These are phyloP conservation scores for Xylaria sp. DNA, from an alignment of 2,329 filamentous ascomycete genomes.

Conservation along the genomic window DNA sequence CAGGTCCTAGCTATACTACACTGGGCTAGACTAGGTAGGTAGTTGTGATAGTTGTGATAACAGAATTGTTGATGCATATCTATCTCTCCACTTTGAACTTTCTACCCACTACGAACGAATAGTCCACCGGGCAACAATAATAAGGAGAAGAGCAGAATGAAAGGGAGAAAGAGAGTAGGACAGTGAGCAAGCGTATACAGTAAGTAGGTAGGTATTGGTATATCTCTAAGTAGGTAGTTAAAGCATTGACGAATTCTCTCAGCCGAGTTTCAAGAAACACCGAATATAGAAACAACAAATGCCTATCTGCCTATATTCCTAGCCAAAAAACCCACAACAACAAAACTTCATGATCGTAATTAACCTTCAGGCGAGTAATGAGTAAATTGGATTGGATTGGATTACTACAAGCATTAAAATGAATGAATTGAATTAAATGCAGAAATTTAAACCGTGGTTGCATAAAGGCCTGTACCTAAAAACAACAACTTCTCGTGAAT, in stretches of 20 bases:
- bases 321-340: background rate
- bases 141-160: background rate
- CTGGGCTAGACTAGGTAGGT: background rate
- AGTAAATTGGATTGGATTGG: background rate
- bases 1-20: background rate
- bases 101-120: background rate
- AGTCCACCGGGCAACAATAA: slow-evolving; percentile 5
- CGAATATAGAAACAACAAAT: slow-evolving; percentile 25
- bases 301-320: background rate
- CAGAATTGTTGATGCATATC: slow-evolving; percentile 4
- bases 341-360: slow-evolving; percentile 3
- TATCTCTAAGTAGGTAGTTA: background rate
- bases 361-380: background rate
- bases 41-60: background rate
- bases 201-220: background rate
- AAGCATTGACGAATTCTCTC: background rate
- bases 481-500: background rate
- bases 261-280: slow-evolving; percentile 2
- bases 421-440: background rate
- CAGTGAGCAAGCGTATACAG: too few species aligned
- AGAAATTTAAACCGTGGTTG: background rate
- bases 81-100: background rate
- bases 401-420: slow-evolving; percentile 17
- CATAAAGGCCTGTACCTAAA: background rate
- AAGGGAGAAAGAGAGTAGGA: too few species aligned